Base-by-base conservation (phyloP, 2,329 filamentous ascomycete genomes). In the Emericellopsis cladophorae region DNA sequence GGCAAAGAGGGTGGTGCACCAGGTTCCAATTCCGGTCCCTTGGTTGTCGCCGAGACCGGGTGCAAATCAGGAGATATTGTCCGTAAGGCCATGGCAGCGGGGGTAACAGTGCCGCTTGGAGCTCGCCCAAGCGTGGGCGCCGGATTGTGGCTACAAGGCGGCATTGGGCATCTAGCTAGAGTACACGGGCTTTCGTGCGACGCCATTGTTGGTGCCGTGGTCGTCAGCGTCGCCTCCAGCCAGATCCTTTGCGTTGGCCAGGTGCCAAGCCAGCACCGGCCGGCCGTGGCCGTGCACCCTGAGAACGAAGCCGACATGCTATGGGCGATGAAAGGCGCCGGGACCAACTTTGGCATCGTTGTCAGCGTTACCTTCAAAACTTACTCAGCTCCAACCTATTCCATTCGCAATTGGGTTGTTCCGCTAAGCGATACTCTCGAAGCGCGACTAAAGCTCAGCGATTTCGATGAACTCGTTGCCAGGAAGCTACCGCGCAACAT, bases 141-240 rank as follows among this genome's bases (percentile, higher is more conserved):
- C 0, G 78, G 78, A 0, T 48, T 76, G 12, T 81, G 74, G 74
- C 59, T 82, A 37, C 76, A 81, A 59, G 78, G 78, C 33, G 76
- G 77, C 40, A 76, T 81, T 38, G 76, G 76, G 2, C 74, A 79
- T 46, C 57, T 78, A n/a, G 50, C 68, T 31, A 62, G 76, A 43
- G 41, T 63, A 8, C 54, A 76, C 46, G 76, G 77, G 1, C 72
- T 82, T 11, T 45, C 74, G 3, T 79, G 73, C 46, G 76, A 81
- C 46, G 52, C 66, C 36, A 70, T 81, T 36, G 52, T 79, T n/a
- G 76, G 77, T 45, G 76, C 70, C 16, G 65, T 80, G 2, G 11
- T 81, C 22, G 66, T 80, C 53, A 69, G 67, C 46, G 64, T 74
- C 40, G 50, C 58, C 0, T 66, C 66, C 31, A 59, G 66, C 24